Evolutionary conservation across 768 basidiomycete species (phyloP), one percentile per base, ranked within the genome.

Genomic region (Phlegmacium glaucopus): DNA sequence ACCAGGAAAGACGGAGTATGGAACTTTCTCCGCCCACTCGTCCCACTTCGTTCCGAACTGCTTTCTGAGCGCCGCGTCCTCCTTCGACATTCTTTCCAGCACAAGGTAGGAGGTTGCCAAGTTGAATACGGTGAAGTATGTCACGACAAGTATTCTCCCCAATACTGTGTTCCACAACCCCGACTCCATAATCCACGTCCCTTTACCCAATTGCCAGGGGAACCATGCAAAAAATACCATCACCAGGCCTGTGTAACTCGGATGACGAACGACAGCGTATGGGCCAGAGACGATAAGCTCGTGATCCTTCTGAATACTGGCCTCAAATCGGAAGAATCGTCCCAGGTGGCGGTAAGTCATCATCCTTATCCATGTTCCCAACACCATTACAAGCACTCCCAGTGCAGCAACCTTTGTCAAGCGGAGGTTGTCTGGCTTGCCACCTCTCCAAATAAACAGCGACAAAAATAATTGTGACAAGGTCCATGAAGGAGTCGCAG

Each of bases 1-100:
- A 9, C 72, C 66, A n/a, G 78, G 78, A 42, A 80, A 52, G 32
- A 81, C 56, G 42, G 55, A 72, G 39, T 73, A 77, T 6, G 67
- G 74, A 13, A 80, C 79, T 25, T 50, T 59, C 41, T 49, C 47
- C 5, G 71, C 70, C 75, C 75, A 81, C 2, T 52, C 49, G 15
- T 67, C 65, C 70, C 73, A 70, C 45, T 72, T 63, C 44, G 66
- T 61, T 9, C 72, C 69, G 59, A 75, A 77, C 13, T 55, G 55
- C 42, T 66, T 47, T 42, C 60, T 57, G 47, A 79, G 51, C 1
- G 65, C 64, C 22, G 65, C 58, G 43, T 79, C 76, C 55, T 79
- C 77, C 42, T 61, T 69, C 4, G 54, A 49, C 61, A 74, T 72
- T 17, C 77, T 62, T 18, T 27, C 29, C 1, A 58, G 37, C n/a